phyloP scores from a whole-genome alignment of 75 land plant genomes.

The Selaginella moellendorffii region DNA sequence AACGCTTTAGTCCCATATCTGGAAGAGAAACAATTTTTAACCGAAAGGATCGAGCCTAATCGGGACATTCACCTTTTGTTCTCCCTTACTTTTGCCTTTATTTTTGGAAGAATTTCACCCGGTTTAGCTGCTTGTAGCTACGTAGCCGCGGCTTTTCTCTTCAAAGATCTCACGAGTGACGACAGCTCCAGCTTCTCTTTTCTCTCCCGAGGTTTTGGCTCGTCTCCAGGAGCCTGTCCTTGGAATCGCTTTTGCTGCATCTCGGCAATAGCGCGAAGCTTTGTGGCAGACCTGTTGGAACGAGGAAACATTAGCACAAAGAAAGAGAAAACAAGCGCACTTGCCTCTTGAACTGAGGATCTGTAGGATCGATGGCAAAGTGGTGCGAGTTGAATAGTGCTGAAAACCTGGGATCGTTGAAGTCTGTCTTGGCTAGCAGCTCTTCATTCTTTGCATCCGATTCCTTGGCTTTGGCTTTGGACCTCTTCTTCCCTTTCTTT shows the following conservation, averaged over 20 bases:
- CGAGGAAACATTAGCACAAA: constrained; percentile 1
- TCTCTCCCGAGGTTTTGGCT: too few relatives aligned
- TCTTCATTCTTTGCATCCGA: constrained; percentile 20
- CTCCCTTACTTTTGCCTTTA: too few relatives aligned
- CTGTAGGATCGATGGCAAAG: constrained; percentile 80
- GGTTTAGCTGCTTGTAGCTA: too few relatives aligned
- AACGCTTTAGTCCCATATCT: too few relatives aligned
- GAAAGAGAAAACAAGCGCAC: too few relatives aligned
- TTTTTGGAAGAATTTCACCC: too few relatives aligned
- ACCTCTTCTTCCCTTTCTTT: constrained; percentile 50
- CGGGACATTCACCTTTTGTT: too few relatives aligned
- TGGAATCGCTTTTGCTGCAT: constrained; percentile 27
- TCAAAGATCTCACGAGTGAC: constrained; percentile 43
- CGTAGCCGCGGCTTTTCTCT: constrained; percentile 36
- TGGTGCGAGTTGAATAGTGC: constrained; percentile 43
- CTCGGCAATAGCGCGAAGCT: constrained; percentile 31
- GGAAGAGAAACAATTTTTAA: too few relatives aligned
- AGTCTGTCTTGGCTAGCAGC: constrained; percentile 42
- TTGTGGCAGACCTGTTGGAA: constrained; percentile 42
- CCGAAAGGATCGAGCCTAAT: too few relatives aligned
- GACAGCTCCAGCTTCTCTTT: constrained; percentile 45
- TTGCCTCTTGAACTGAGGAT: constrained; percentile 65
- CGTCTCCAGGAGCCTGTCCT: constrained; percentile 9
- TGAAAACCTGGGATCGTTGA: constrained; percentile 63
- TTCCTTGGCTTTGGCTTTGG: constrained; percentile 44